Conservation (phyloP, 306 rosid species). For the Begonia fuchsioides region DNA sequence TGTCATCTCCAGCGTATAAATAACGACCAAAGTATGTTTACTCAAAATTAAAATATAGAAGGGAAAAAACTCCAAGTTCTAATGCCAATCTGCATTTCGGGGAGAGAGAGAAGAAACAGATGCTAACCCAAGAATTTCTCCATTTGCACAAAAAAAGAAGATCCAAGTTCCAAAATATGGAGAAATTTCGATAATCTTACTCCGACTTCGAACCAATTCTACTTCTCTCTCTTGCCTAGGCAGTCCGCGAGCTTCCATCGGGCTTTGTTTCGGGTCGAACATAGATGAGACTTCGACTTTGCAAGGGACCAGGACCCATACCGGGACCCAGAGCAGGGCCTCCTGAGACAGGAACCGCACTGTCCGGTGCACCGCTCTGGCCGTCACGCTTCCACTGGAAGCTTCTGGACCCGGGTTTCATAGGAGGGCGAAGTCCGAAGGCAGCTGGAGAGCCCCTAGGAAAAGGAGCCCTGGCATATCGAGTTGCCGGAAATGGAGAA, state of each 20-base stretch:
- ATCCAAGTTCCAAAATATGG: no score
- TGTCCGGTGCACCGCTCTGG: conserved; percentile 34
- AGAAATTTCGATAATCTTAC: no score
- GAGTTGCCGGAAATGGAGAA: conserved; percentile 36
- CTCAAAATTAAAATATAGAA: no score
- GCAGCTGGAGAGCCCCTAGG: conserved; percentile 65
- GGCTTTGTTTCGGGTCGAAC: conserved; percentile 79
- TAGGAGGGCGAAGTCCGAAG: conserved; percentile 48
- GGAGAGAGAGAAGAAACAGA: no score
- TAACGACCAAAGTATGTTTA: no score
- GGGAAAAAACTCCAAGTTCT: no score
- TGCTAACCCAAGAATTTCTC: no score
- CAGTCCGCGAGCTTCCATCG: conserved; percentile 30
- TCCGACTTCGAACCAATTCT: no score
- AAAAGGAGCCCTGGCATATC: conserved; percentile 58
- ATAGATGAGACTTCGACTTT: conserved; percentile 68
- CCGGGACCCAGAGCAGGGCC: conserved; percentile 12
- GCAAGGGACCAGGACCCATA: conserved; percentile 13
- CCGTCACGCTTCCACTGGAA: conserved; percentile 88
- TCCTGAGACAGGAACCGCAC: conserved; percentile 23
- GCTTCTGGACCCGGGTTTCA: conserved; percentile 72
- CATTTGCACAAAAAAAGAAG: no score
- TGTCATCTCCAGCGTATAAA: no score
- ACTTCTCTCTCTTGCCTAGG: conserved; percentile 13
- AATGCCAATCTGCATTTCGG: no score